Evolutionary conservation across 192 early-diverging fungal genomes (phyloP).

Genomic region (Coemansia sp.): DNA sequence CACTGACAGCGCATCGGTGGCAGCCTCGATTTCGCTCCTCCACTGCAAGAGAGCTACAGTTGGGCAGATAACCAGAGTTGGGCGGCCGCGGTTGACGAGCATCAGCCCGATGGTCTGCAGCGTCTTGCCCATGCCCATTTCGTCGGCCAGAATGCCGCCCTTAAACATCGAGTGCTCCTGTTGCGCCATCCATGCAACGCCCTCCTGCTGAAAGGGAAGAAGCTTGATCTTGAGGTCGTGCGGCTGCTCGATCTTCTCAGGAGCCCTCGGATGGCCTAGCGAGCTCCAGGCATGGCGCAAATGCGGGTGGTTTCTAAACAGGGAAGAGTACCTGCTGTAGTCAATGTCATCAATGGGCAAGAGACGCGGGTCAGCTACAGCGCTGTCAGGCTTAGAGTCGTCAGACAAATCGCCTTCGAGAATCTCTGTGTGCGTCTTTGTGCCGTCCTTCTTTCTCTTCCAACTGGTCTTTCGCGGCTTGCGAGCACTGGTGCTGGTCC

Average conservation of each 20-base stretch:
- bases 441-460: conserved; percentile 13
- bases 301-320: conserved; percentile 43
- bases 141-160: conserved; percentile 80
- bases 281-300: conserved; percentile 35
- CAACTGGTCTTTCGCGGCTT: not conserved
- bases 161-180: conserved; percentile 71
- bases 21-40: conserved; percentile 70
- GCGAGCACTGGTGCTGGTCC: not conserved
- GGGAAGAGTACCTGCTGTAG: conserved; percentile 26
- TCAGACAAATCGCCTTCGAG: conserved; percentile 32
- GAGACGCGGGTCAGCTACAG: conserved; percentile 4
- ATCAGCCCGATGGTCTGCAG: conserved; percentile 87
- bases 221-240: conserved; percentile 65
- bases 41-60: conserved; percentile 90
- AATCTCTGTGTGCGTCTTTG: conserved; percentile 12
- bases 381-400: not conserved
- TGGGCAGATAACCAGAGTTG: conserved; percentile 82
- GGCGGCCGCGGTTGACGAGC: conserved; percentile 59
- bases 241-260: conserved; percentile 59
- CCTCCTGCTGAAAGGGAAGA: conserved; percentile 86
- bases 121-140: conserved; percentile 96
- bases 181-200: conserved; percentile 76
- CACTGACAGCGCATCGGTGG: conserved; percentile 63
- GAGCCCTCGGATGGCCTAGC: conserved; percentile 1
- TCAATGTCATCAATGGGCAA: conserved; percentile 34